Base-by-base conservation (phyloP, 257 asterid species). In the Solanum sitiens region DNA sequence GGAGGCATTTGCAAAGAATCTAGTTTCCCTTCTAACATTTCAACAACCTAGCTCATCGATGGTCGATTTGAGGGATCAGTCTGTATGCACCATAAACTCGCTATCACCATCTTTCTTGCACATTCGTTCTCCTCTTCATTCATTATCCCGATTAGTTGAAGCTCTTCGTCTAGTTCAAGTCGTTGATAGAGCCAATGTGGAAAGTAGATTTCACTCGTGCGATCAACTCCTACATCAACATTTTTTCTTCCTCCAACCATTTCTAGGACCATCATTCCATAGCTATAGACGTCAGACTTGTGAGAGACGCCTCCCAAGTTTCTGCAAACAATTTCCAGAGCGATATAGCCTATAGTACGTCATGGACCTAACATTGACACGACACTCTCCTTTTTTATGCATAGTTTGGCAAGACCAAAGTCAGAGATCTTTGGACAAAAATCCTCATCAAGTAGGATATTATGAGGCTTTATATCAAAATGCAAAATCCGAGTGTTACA, bases 31-130 rank as follows among this genome's bases (percentile, higher is more conserved):
- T 91, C 92, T 44, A 92, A 79, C 93, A 92, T 91, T 32, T 90
- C 93, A 1, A 92, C 86, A 35, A 92, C 94, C 33, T 50, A 84
- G 7, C 33, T 90, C 68, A 91, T 92, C 2, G 93, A 72, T 1
- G 94, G 93, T 15, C 92, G n/a, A 6, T 32, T 63, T 11, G 88
- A 85, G 0, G 95, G 94, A 35, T 83, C 67, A 3, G 87, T 90
- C 82, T 93, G 93, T 21, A 93, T 87, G 89, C 95, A 93, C 92
- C 94, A 92, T 39, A 92, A 70, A 79, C 94, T 91, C 71, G 85
- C 92, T 1, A 91, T 75, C 1, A 92, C 67, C 91, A 93, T 80
- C 61, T 90, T 91, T 61, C 70, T 89, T 8, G 87, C 89, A 3
- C 15, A 6, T 37, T 86, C 21, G 0, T 61, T 73, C 35, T 90